Evolutionary conservation across 352 stramenopile species (phyloP), one percentile per base, ranked within the genome.

Genomic region (Pythium folliculosum): DNA sequence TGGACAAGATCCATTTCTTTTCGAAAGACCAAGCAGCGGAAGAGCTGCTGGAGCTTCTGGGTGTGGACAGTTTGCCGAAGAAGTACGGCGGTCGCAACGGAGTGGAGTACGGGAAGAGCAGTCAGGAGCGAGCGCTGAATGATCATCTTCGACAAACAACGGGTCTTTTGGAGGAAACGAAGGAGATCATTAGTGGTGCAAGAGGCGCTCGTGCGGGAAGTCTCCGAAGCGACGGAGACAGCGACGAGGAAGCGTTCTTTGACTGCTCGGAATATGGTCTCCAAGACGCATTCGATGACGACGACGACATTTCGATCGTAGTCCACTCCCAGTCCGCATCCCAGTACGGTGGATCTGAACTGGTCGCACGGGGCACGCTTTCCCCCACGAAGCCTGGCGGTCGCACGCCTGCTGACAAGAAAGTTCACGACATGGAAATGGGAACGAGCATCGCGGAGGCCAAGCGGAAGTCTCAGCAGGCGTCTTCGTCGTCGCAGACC

Each of bases 201-300:
- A 76, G 44, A 30, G 50, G 44, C 16, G 47, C 14, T 7, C 40
- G 61, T 17, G 58, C 74, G 0, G 77, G 78, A 37, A 71, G 65
- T 47, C 45, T 71, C 4, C 63, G 63, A n/a, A 65, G 63, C 22
- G 65, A 65, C 4, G 79, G 73, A 1, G 76, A 67, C 23, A 93
- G 85, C 30, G 85, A 93, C 35, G 85, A 93, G 75, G 85, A 93
- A 60, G 85, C 85, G 8, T 92, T 94, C 47, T 94, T 94, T 49
- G 86, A 94, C 49, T 90, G 76, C 56, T 81, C 76, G 14, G 86
- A 92, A 62, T 94, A 92, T 56, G 86, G 86, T n/a, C 70, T 94
- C 17, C 86, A 90, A 60, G 78, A 83, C 48, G 70, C 80, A 16
- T 67, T 80, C 23, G 82, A 92, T 25, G 44, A 86, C 22, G 79